These are phyloP conservation scores for Beauveria pseudobassiana DNA, from an alignment of 2,329 filamentous ascomycete species.

Conservation along the genomic window DNA sequence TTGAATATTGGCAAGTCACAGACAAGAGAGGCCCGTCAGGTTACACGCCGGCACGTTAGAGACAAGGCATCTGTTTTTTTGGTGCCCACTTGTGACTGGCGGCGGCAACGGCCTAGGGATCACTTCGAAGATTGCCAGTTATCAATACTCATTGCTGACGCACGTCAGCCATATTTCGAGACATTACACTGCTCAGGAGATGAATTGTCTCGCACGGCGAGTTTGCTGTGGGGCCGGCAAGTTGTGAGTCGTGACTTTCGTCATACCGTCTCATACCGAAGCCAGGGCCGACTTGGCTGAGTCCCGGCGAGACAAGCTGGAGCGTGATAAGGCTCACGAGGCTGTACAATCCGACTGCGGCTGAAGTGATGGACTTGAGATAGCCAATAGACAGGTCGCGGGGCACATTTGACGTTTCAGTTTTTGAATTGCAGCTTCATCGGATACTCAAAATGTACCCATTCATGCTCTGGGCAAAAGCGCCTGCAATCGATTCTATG, in stretches of 20 bases:
- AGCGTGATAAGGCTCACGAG: background rate
- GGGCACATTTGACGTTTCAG: background rate
- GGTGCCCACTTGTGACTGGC: background rate
- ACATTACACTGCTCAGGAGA: too few species aligned
- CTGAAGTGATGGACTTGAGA: background rate
- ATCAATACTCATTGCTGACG: too few species aligned
- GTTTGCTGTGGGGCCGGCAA: background rate
- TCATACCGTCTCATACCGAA: background rate
- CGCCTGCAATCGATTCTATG: slow-evolving; percentile 7
- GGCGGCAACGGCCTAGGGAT: too few species aligned
- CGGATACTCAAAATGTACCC: background rate
- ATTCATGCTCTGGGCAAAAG: background rate
- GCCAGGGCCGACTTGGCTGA: background rate
- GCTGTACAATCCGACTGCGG: background rate
- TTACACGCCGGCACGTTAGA: slow-evolving; percentile 3
- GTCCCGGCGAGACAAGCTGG: background rate
- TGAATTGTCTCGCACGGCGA: background rate
- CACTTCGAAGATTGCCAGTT: too few species aligned
- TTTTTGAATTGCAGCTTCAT: background rate
- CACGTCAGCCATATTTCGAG: too few species aligned
- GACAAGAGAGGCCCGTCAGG: background rate
- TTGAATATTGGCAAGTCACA: background rate
- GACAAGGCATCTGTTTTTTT: background rate
- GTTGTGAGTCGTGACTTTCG: background rate
- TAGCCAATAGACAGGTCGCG: background rate